phyloP scores from a whole-genome alignment of 495 filamentous ascomycete genomes.

The Filosporella fistucella region DNA sequence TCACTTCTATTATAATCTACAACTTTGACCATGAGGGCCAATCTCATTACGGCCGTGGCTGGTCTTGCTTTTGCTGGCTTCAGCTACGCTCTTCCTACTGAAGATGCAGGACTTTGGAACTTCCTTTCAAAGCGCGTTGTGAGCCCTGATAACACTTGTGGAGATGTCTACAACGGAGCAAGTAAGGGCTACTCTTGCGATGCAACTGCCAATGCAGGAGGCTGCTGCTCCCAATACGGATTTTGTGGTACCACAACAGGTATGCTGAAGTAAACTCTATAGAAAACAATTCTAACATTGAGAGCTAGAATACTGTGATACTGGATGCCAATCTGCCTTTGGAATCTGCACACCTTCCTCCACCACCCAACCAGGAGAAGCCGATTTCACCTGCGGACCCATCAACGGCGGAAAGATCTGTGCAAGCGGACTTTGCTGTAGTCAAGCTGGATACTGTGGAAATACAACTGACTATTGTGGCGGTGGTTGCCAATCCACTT shows the following conservation, averaged over 20 bases:
- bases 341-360: not conserved
- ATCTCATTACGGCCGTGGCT: not conserved
- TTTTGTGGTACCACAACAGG: slow-evolving; percentile 17
- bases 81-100: slow-evolving; percentile 4
- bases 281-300: not conserved
- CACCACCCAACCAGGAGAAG: not conserved
- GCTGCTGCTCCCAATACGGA: slow-evolving; percentile 18
- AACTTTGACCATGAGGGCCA: not conserved
- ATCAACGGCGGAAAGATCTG: slow-evolving; percentile 2
- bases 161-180: not conserved
- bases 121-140: slow-evolving; percentile 8
- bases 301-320: slow-evolving; percentile 11
- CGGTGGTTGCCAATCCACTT: slow-evolving; percentile 41
- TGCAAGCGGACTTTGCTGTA: slow-evolving; percentile 29
- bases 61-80: slow-evolving; percentile 7
- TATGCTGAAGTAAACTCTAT: slow-evolving; percentile 3
- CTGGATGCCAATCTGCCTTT: slow-evolving; percentile 11
- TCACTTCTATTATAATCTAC: too few relatives aligned
- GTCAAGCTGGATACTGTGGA: slow-evolving; percentile 46
- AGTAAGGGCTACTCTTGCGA: slow-evolving; percentile 15
- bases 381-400: slow-evolving; percentile 4
- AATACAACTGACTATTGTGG: slow-evolving; percentile 43
- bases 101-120: slow-evolving; percentile 5
- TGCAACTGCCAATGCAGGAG: slow-evolving; percentile 12
- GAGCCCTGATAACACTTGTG: slow-evolving; percentile 18